Conservation (phyloP, 2,329 filamentous ascomycete genomes). For the Diaporthe sp. region DNA sequence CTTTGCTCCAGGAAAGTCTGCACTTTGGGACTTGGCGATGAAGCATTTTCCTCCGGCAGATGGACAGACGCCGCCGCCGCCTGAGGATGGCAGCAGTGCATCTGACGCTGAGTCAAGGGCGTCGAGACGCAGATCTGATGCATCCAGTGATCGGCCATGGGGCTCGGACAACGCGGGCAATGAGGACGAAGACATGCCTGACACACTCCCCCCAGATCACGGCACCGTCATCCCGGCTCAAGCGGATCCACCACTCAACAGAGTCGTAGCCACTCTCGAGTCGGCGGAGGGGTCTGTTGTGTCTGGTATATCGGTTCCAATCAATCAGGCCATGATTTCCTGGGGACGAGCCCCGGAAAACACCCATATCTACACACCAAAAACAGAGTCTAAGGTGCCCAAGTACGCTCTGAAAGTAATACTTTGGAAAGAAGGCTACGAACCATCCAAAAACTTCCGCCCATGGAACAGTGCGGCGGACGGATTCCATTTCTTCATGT, state of each 20-base stretch:
- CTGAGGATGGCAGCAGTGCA: slow-evolving; percentile 12
- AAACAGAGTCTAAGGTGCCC: slow-evolving; percentile 79
- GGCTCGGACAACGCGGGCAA: slow-evolving; percentile 21
- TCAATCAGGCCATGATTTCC: slow-evolving; percentile 77
- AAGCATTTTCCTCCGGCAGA: slow-evolving; percentile 67
- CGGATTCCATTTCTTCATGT: slow-evolving; percentile 79
- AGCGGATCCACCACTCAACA: slow-evolving; percentile 52
- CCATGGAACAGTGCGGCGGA: slow-evolving; percentile 67
- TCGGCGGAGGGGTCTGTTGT: slow-evolving; percentile 77
- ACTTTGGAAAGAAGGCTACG: slow-evolving; percentile 79
- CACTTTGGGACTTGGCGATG: slow-evolving; percentile 70
- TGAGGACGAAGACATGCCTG: slow-evolving; percentile 47
- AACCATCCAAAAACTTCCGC: slow-evolving; percentile 67
- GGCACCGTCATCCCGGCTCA: slow-evolving; percentile 55
- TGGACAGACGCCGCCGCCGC: slow-evolving; percentile 29
- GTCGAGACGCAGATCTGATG: slow-evolving; percentile 26
- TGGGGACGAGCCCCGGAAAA: slow-evolving; percentile 83
- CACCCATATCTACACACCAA: slow-evolving; percentile 75
- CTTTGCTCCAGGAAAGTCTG: slow-evolving; percentile 66
- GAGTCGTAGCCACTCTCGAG: slow-evolving; percentile 74
- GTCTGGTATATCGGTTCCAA: slow-evolving; percentile 71
- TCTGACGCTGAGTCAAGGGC: slow-evolving; percentile 33
- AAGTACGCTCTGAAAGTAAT: slow-evolving; percentile 86
- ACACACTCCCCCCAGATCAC: slow-evolving; percentile 55
- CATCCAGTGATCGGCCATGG: background rate